phyloP scores from a whole-genome alignment of 306 rosid genomes.

The Elaeagnus macrophylla region DNA sequence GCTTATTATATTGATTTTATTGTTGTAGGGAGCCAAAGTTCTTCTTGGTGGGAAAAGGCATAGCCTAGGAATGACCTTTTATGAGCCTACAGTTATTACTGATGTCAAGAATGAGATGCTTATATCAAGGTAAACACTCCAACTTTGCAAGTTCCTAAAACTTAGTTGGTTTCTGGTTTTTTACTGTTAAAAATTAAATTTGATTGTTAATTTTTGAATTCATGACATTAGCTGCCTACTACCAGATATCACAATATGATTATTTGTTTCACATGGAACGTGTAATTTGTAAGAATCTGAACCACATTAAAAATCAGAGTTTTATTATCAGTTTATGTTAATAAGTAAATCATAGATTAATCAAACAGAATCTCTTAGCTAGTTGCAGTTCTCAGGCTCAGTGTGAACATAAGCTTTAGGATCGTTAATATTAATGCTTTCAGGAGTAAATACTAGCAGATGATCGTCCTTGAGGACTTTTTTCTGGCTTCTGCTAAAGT shows the following conservation, averaged over 20 bases:
- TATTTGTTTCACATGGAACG: not conserved
- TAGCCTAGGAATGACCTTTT: conserved; percentile 74
- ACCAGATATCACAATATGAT: not conserved
- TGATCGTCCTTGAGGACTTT: no score
- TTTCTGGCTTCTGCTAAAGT: no score
- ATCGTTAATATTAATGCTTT: no score
- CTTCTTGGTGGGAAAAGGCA: conserved; percentile 87
- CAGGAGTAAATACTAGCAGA: no score
- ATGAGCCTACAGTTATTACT: conserved; percentile 74
- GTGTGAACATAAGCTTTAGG: no score
- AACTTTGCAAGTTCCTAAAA: not conserved
- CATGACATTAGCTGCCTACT: not conserved
- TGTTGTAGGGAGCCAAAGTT: conserved; percentile 83
- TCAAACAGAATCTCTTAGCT: no score
- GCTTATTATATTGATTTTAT: conserved; percentile 1
- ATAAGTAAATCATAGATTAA: no score
- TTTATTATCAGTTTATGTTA: no score
- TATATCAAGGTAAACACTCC: conserved; percentile 51
- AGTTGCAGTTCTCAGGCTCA: no score
- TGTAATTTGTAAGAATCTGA: not conserved
- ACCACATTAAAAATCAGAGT: not conserved
- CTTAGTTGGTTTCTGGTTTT: not conserved
- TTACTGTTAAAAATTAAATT: no score
- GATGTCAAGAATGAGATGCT: conserved; percentile 72
- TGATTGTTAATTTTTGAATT: not conserved